Evolutionary conservation across 371 early-diverging fungal genomes (phyloP), one percentile per base, ranked within the genome.

Genomic region (Capillidium heterosporum): DNA sequence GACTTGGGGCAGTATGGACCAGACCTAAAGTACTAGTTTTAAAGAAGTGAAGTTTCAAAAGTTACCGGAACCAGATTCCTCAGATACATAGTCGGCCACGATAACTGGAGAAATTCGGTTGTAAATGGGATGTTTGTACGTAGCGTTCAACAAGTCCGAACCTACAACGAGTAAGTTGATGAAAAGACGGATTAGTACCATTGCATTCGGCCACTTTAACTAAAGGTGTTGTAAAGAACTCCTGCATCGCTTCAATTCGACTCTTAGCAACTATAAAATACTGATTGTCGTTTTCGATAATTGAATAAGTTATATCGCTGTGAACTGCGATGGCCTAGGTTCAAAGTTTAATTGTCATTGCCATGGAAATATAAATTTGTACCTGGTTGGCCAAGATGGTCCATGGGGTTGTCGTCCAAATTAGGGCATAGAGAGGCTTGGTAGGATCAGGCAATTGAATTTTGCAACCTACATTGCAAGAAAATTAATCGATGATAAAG

Each of bases 381-480:
- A 71, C 72, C 40, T 72, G 68, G 66, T 95, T 94, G 23, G 93
- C 82, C 0, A 93, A 92, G 4, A 95, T 65, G 1, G 95, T 94
- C 94, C 94, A 95, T 0, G 97, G 95, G 0, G 97, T 96, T 0
- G 97, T 96, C 0, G 95, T 95, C 95, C 95, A 96, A 10, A 89
- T 80, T 7, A 92, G 65, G 4, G 84, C 76, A 49, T 71, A 0
- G 62, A 57, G 1, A 64, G 50, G 17, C 19, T 39, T 29, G 46
- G 44, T 28, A 50, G 64, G 19, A 57, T 28, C 17, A 58, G 50
- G 13, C 35, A 35, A 35, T 13, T 35, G 4, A 35, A 13, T 13
- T 35, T 35, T 35, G 13, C 35, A 35, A 7, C 13, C 35, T 35
- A 35, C 4, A 35, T n/a, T n/a, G n/a, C n/a, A n/a, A n/a, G n/a